Evolutionary conservation across 768 basidiomycete genomes (phyloP), one percentile per base, ranked within the genome.

Genomic region (Hygrophoropsis aurantiaca): DNA sequence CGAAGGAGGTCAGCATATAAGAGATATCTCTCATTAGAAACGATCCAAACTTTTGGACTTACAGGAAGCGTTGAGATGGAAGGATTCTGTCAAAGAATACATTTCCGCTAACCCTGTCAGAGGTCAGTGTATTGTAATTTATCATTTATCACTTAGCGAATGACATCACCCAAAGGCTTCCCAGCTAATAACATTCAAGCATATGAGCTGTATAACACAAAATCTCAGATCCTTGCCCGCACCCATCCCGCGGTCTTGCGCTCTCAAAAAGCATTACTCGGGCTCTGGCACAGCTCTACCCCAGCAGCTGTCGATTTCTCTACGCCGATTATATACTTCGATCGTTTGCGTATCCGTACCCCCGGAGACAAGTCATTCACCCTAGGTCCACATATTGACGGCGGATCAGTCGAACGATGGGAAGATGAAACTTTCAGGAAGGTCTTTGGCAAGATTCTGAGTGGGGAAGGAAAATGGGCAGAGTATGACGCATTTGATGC

Each of bases 291-390:
- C 51, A 52, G 49, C 19, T 56, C 54, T 3, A 55, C 76, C 36
- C 69, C 78, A 3, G 62, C 74, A 21, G 61, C 66, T 21, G 62
- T 85, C 45, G 71, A 69, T 47, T 71, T 87, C 23, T 54, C 65
- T 10, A 80, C 73, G 3, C 85, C 87, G 1, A 65, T 90, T n/a
- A 80, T 82, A 1, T 91, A 91, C 62, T 86, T 81, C 49, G 89
- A 92, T 64, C 75, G 89, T 5, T 67, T 90, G 10, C 75, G 87
- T 2, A 86, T 90, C 39, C 77, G 90, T 5, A 74, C 74, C 23
- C 85, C 87, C 0, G 90, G 88, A 0, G 87, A 88, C 50, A 64
- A 72, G 11, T 74, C 74, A 40, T 90, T 90, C 58, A 74, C 80
- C 0, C 67, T 90, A 2, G 85, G 82, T 0, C 82, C 85, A 10